These are phyloP conservation scores for Citrus unshiu DNA, from an alignment of 345 rosid genomes.

Conservation along the genomic window DNA sequence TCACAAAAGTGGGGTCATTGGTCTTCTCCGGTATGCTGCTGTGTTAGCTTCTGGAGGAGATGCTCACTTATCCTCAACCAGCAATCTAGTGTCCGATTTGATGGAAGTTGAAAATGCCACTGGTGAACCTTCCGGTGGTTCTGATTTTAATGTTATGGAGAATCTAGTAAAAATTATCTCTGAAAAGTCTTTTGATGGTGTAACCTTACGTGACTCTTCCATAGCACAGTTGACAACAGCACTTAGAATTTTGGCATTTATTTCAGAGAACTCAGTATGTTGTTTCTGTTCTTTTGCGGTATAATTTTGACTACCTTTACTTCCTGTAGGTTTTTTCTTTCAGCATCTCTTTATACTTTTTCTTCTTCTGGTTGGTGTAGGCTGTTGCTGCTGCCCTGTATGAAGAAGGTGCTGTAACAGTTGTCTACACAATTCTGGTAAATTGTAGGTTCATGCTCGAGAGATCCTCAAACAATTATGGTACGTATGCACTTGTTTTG, in stretches of 20 bases:
- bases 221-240: constrained; percentile 91
- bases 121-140: constrained; percentile 68
- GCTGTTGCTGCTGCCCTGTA: constrained; percentile 78
- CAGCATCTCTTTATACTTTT: constrained; percentile 13
- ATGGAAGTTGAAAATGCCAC: constrained; percentile 63
- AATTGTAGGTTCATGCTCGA: constrained; percentile 95
- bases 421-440: constrained; percentile 72
- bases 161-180: constrained; percentile 78
- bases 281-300: constrained; percentile 5
- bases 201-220: constrained; percentile 76
- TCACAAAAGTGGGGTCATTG: constrained; percentile 86
- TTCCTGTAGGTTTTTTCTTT: constrained; percentile 17
- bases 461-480: constrained; percentile 87
- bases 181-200: constrained; percentile 85
- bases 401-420: constrained; percentile 84
- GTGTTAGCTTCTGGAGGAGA: constrained; percentile 94
- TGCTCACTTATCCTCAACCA: constrained; percentile 72
- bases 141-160: constrained; percentile 79
- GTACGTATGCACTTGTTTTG: constrained; percentile 28
- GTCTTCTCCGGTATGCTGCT: constrained; percentile 90
- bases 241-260: constrained; percentile 77
- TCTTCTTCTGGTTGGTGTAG: constrained; percentile 40
- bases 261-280: constrained; percentile 82
- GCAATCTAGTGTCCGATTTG: constrained; percentile 70
- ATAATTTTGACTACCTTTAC: constrained; percentile 1